Evolutionary conservation across 768 basidiomycete genomes (phyloP).

Genomic region (Tricholoma furcatifolium): DNA sequence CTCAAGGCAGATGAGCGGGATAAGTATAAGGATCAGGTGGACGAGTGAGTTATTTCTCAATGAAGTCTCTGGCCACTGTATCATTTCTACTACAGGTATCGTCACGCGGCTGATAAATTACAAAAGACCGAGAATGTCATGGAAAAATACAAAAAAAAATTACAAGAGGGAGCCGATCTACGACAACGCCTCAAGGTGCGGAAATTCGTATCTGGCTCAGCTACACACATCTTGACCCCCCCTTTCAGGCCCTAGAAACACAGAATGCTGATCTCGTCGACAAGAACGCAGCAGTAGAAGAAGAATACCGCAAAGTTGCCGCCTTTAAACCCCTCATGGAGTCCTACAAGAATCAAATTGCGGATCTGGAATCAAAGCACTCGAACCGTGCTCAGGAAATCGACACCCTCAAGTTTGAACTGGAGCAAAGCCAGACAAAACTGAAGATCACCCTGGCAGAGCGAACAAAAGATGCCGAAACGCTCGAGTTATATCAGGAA

Average conservation of each 20-base stretch:
- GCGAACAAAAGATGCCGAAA: slow-evolving; percentile 76
- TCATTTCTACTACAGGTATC: slow-evolving; percentile 52
- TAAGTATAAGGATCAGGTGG: slow-evolving; percentile 88
- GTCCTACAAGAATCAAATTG: slow-evolving; percentile 85
- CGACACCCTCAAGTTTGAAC: slow-evolving; percentile 69
- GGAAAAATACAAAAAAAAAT: slow-evolving; percentile 98
- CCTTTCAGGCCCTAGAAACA: slow-evolving; percentile 74
- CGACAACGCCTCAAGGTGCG: slow-evolving; percentile 81
- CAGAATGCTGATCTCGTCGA: slow-evolving; percentile 93
- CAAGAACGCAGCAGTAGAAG: slow-evolving; percentile 88
- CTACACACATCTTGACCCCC: neutral
- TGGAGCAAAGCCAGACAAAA: slow-evolving; percentile 72
- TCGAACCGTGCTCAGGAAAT: slow-evolving; percentile 67
- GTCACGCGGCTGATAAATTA: slow-evolving; percentile 87
- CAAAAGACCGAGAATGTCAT: slow-evolving; percentile 96
- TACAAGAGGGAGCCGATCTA: slow-evolving; percentile 90
- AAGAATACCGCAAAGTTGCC: slow-evolving; percentile 85
- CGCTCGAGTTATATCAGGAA: slow-evolving; percentile 88
- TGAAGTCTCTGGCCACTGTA: neutral
- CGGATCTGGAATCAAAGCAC: slow-evolving; percentile 73
- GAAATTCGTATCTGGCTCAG: slow-evolving; percentile 14
- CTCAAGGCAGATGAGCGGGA: slow-evolving; percentile 72
- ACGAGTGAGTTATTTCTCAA: slow-evolving; percentile 67
- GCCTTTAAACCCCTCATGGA: slow-evolving; percentile 90
- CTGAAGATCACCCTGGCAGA: slow-evolving; percentile 69